A percentile compares a stretch with the other conserved stretches of the same genome.
These are phyloP conservation scores for Dichotomopilus funicola DNA, from an alignment of 2,329 filamentous ascomycete genomes.

Conservation along the genomic window DNA sequence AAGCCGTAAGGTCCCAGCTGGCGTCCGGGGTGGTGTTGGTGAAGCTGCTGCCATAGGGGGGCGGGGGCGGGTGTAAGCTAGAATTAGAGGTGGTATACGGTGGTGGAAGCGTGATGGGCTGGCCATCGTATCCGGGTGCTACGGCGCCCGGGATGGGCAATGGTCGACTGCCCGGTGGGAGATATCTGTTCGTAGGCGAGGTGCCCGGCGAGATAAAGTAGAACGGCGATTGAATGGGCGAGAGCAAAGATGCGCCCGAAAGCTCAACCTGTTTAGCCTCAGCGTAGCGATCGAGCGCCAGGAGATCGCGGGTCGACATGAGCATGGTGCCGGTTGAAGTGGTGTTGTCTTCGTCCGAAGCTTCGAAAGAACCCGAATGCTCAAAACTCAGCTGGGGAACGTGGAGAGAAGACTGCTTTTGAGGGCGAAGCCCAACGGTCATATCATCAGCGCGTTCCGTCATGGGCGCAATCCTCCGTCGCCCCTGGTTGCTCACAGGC, in stretches of 20 bases:
- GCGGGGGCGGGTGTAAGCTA: conserved; percentile 25
- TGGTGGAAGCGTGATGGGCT: conserved; percentile 27
- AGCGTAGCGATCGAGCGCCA: conserved; percentile 38
- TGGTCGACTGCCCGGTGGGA: conserved; percentile 31
- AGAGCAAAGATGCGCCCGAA: conserved; percentile 38
- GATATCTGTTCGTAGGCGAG: conserved; percentile 28
- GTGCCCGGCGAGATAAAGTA: conserved; percentile 34
- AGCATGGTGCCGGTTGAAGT: conserved; percentile 38
- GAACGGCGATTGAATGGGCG: conserved; percentile 28
- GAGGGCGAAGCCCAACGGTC: not conserved
- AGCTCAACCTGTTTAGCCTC: conserved; percentile 36
- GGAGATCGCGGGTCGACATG: conserved; percentile 49
- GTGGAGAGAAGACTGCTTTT: conserved; percentile 15
- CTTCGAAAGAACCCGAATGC: conserved; percentile 28
- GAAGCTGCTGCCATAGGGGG: conserved; percentile 32
- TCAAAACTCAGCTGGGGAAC: conserved; percentile 22
- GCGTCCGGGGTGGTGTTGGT: conserved; percentile 13
- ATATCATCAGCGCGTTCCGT: conserved; percentile 8
- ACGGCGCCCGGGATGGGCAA: conserved; percentile 21
- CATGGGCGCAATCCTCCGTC: conserved; percentile 1
- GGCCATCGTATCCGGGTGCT: conserved; percentile 17
- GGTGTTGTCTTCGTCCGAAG: conserved; percentile 31
- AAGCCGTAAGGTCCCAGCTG: conserved; percentile 19
- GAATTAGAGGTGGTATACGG: conserved; percentile 18
- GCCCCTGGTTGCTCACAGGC: conserved; percentile 9